phyloP scores from a whole-genome alignment of 441 rosid genomes.

The Adansonia madagascariensis region DNA sequence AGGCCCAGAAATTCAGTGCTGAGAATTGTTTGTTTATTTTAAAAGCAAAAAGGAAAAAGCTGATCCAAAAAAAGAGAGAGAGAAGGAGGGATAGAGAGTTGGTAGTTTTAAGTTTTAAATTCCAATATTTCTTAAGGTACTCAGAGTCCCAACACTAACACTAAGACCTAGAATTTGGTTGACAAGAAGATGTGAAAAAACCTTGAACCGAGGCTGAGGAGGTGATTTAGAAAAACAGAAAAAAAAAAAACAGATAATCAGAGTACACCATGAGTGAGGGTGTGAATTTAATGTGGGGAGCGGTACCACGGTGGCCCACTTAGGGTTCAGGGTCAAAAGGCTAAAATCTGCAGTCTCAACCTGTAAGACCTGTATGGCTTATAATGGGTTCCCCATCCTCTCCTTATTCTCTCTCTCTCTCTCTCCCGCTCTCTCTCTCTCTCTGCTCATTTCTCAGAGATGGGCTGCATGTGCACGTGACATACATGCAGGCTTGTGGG shows the following conservation, averaged over 20 bases:
- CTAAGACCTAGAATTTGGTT: conserved; percentile 25
- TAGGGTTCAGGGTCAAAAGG: conserved; percentile 54
- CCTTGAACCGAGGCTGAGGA: neutral
- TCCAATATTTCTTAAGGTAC: conserved; percentile 33
- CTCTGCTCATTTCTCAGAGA: neutral
- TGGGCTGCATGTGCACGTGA: conserved; percentile 41
- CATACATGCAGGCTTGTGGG: conserved; percentile 48
- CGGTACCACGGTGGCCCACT: conserved; percentile 41
- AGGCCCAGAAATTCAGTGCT: conserved; percentile 33
- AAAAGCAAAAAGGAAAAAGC: conserved; percentile 16
- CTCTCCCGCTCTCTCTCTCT: neutral
- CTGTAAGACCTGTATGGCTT: conserved; percentile 56
- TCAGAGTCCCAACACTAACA: neutral
- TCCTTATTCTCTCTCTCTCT: neutral
- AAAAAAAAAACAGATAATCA: neutral
- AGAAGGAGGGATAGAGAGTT: conserved; percentile 30
- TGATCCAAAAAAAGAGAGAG: conserved; percentile 28
- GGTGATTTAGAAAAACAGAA: neutral
- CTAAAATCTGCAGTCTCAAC: conserved; percentile 47
- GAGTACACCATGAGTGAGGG: conserved; percentile 13
- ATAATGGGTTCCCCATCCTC: conserved; percentile 42
- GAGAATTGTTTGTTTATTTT: conserved; percentile 22
- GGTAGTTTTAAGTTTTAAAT: conserved; percentile 12
- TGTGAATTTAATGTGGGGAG: conserved; percentile 40
- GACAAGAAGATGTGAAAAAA: conserved; percentile 13